Evolutionary conservation across 495 filamentous ascomycete genomes (phyloP), one percentile per base, ranked within the genome.

Genomic region (Halenospora varia): DNA sequence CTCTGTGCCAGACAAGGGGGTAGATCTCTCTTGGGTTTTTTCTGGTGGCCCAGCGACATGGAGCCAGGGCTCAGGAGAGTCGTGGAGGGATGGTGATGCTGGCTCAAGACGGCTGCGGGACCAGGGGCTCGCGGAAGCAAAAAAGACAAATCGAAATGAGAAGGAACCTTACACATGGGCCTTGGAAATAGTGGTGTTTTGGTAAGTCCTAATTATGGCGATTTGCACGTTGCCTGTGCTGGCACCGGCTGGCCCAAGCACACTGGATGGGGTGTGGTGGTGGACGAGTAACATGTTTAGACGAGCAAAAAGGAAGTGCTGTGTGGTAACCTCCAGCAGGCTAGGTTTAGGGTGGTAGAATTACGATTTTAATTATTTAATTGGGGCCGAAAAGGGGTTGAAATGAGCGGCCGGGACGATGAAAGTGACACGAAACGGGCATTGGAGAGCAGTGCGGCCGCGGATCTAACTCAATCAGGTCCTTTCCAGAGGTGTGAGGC

Each of bases 111-210:
- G 48, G 54, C 59, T 29, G 54, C 54, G 54, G 54, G 59, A 57
- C 59, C 20, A 54, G 59, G 59, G 59, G 48, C 53, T 48, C 25
- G 51, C 40, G 55, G 40, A 59, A 62, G 29, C 48, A 55, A 59
- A 55, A 62, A 58, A 61, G 59, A 61, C 47, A 62, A 53, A 62
- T 48, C 20, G 29, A 55, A 57, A 62, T 55, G 54, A 62, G 49
- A 29, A 23, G 1, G 10, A 48, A 10, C 29, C 22, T 24, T 13
- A 19, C 25, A 42, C 19, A 39, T 25, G 29, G 47, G 46, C 17
- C 41, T 22, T 25, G 11, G 17, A 13, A 3, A 18, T 29, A 56
- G 15, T n/a, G 2, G n/a, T 24, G 17, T 22, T 48, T 10, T 22
- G n/a, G n/a, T n/a, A n/a, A n/a, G n/a, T n/a, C n/a, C n/a, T n/a